phyloP scores from a whole-genome alignment of 1,284 basidiomycete species.

The Cystobasidium pallidum region DNA sequence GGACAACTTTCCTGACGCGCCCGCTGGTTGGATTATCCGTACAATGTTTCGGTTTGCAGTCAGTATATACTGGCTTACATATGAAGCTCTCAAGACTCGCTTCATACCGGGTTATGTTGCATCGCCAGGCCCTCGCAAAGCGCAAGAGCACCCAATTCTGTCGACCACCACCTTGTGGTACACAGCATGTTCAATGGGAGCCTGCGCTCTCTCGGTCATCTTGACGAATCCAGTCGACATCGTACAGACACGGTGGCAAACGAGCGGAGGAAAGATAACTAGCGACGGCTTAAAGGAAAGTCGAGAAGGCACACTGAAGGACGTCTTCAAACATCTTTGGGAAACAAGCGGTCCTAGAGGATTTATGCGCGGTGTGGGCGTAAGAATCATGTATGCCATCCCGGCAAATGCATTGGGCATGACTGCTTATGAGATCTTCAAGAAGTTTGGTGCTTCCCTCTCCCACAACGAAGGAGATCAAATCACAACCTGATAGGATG shows the following conservation, averaged over 20 bases:
- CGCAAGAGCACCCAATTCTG: conserved; percentile 32
- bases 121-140: conserved; percentile 10
- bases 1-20: too few relatives aligned
- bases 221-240: conserved; percentile 51
- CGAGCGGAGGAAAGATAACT: conserved; percentile 44
- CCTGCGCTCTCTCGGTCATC: conserved; percentile 46
- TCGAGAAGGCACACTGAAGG: conserved; percentile 44
- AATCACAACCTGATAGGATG: conserved; percentile 1
- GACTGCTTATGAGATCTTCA: conserved; percentile 50
- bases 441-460: conserved; percentile 42
- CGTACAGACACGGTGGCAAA: conserved; percentile 52
- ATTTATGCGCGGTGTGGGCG: conserved; percentile 48
- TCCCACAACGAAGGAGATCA: not conserved
- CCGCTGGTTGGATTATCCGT: too few relatives aligned
- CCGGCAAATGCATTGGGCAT: conserved; percentile 51
- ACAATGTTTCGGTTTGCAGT: conserved; percentile 1
- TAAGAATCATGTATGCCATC: conserved; percentile 50
- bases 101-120: conserved; percentile 50
- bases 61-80: conserved; percentile 45
- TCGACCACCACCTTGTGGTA: conserved; percentile 45
- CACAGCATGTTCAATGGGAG: conserved; percentile 49
- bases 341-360: conserved; percentile 46
- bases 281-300: conserved; percentile 29
- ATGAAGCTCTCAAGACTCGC: conserved; percentile 50
- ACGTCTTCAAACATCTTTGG: conserved; percentile 47